Conservation (phyloP, 352 stramenopile species). For the Halophytophthora batemanensis region DNA sequence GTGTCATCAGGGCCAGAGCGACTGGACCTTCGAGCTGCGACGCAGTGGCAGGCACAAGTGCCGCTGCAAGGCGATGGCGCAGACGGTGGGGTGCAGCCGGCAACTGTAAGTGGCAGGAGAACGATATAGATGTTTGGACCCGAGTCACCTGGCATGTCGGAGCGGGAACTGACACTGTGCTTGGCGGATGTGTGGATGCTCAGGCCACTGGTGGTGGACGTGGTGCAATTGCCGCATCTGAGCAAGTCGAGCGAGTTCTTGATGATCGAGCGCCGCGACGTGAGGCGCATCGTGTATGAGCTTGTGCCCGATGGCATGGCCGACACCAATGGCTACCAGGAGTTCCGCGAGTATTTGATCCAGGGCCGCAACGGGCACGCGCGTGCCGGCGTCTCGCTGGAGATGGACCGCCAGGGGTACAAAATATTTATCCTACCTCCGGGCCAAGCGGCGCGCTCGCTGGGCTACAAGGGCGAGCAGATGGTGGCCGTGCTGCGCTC, state of each 20-base stretch:
- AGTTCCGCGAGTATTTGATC: conserved; percentile 53
- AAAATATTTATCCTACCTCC: conserved; percentile 75
- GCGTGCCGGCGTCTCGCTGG: conserved; percentile 44
- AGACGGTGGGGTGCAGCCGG: conserved; percentile 17
- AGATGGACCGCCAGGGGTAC: conserved; percentile 58
- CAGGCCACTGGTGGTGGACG: conserved; percentile 51
- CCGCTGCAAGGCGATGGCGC: conserved; percentile 38
- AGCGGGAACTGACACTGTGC: background rate
- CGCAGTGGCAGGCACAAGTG: conserved; percentile 48
- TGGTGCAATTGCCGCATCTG: conserved; percentile 56
- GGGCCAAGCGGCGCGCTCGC: conserved; percentile 36
- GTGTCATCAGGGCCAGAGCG: conserved; percentile 12
- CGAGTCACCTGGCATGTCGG: background rate
- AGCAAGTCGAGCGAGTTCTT: conserved; percentile 57
- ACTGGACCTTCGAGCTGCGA: conserved; percentile 51
- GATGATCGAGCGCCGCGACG: conserved; percentile 42
- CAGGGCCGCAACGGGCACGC: conserved; percentile 32
- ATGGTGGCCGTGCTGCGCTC: conserved; percentile 68
- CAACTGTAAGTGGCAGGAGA: conserved; percentile 9
- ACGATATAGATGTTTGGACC: conserved; percentile 3
- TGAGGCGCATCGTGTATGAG: conserved; percentile 58
- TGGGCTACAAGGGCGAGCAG: conserved; percentile 60
- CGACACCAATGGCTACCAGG: conserved; percentile 47
- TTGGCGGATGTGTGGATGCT: background rate
- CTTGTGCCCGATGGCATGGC: conserved; percentile 39